These are phyloP conservation scores for Pseudogymnoascus sp. DNA, from an alignment of 2,329 filamentous ascomycete species.

Conservation along the genomic window DNA sequence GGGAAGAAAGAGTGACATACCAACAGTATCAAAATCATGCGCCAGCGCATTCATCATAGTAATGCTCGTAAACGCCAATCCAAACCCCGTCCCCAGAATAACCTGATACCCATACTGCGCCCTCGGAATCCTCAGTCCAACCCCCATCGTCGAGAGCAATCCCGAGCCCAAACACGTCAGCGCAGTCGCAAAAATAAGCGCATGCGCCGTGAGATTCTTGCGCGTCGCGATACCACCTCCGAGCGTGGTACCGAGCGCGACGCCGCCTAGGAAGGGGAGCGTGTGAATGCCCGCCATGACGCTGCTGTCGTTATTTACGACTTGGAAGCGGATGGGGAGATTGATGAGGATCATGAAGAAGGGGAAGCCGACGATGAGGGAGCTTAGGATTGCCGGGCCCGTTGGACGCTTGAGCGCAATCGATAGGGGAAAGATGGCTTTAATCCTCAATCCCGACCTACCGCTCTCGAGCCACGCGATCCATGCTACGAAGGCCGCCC, in stretches of 20 bases:
- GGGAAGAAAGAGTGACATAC: conserved; percentile 22
- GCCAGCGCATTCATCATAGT: conserved; percentile 48
- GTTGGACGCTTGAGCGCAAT: conserved; percentile 29
- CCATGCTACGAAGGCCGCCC: conserved; percentile 36
- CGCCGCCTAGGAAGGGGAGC: conserved; percentile 50
- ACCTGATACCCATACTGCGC: conserved; percentile 44
- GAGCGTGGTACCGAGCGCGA: conserved; percentile 48
- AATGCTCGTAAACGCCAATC: conserved; percentile 33
- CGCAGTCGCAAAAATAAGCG: conserved; percentile 41
- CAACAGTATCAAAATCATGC: conserved; percentile 32
- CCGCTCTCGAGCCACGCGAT: conserved; percentile 28
- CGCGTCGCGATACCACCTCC: conserved; percentile 47
- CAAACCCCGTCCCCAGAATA: conserved; percentile 52
- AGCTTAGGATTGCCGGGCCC: conserved; percentile 39
- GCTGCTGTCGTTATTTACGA: conserved; percentile 46
- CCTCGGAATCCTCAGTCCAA: conserved; percentile 10
- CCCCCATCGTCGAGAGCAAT: conserved; percentile 37
- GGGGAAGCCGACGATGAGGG: conserved; percentile 48
- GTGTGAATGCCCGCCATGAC: conserved; percentile 50
- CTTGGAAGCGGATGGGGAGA: conserved; percentile 53
- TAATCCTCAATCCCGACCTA: conserved; percentile 27
- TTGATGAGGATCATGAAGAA: conserved; percentile 52
- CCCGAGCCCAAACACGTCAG: conserved; percentile 47
- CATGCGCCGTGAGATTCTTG: conserved; percentile 46
- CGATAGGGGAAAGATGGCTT: neutral